Conservation (phyloP, 129 eudicot genomes). For the Centella asiatica region DNA sequence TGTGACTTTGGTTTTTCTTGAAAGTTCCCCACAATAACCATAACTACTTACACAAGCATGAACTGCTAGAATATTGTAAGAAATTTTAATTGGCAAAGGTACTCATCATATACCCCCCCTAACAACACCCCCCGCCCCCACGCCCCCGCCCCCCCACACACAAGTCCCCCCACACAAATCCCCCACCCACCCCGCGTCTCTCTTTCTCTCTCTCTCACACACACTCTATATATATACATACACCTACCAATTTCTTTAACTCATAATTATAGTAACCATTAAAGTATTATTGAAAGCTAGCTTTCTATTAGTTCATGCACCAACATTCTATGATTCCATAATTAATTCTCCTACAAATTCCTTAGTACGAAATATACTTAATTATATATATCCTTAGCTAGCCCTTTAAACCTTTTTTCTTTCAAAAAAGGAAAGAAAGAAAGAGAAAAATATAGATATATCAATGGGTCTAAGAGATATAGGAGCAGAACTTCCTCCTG, state of each 20-base stretch:
- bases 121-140: too few relatives aligned
- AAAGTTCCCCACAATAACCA: conserved; percentile 38
- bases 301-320: too few relatives aligned
- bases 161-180: background rate
- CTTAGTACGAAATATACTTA: too few relatives aligned
- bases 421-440: background rate
- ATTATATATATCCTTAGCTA: too few relatives aligned
- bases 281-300: too few relatives aligned
- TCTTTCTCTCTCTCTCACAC: conserved; percentile 10
- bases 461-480: conserved; percentile 83
- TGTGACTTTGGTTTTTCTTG: conserved; percentile 67
- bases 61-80: conserved; percentile 21
- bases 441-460: background rate
- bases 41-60: conserved; percentile 44
- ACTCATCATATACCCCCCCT: conserved; percentile 21
- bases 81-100: conserved; percentile 24
- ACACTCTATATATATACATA: background rate
- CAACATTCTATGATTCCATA: too few relatives aligned
- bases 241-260: too few relatives aligned
- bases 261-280: too few relatives aligned
- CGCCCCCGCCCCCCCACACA: too few relatives aligned
- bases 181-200: background rate
- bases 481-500: conserved; percentile 89
- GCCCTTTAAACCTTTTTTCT: background rate
- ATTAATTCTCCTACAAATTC: too few relatives aligned